Evolutionary conservation across 768 basidiomycete species (phyloP).

Genomic region (Boletus tomentosulus): DNA sequence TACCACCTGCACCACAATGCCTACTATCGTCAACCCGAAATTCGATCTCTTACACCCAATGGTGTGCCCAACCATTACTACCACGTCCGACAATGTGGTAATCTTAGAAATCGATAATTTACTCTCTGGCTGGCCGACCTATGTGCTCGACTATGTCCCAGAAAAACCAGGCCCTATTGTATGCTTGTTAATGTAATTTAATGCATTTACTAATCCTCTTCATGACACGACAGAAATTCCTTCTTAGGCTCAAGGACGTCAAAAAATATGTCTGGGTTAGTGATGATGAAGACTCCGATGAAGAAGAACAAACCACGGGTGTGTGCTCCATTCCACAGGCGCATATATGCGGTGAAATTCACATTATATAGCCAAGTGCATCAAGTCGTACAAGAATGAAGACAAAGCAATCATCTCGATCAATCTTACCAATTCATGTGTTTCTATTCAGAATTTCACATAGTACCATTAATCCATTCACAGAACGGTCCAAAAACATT

Average conservation of each 20-base stretch:
- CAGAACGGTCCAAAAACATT: no score
- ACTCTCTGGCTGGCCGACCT: background rate
- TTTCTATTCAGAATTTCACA: no score
- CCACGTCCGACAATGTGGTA: background rate
- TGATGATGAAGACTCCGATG: background rate
- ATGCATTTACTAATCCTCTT: no score
- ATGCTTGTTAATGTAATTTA: background rate
- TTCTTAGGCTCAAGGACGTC: background rate
- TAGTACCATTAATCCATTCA: no score
- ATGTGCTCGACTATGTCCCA: background rate
- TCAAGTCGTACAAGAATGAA: background rate
- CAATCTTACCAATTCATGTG: no score
- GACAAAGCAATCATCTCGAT: no score
- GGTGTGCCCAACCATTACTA: background rate
- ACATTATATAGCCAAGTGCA: background rate
- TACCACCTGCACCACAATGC: background rate
- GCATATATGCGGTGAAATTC: background rate
- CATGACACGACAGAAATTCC: background rate
- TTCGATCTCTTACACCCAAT: background rate
- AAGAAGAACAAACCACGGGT: background rate
- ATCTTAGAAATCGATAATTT: background rate
- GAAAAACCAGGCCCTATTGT: background rate
- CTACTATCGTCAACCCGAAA: background rate
- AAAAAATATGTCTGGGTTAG: background rate
- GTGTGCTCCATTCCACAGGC: background rate